phyloP scores from a whole-genome alignment of 2,329 filamentous ascomycete genomes.

The Coniella lustricola region DNA sequence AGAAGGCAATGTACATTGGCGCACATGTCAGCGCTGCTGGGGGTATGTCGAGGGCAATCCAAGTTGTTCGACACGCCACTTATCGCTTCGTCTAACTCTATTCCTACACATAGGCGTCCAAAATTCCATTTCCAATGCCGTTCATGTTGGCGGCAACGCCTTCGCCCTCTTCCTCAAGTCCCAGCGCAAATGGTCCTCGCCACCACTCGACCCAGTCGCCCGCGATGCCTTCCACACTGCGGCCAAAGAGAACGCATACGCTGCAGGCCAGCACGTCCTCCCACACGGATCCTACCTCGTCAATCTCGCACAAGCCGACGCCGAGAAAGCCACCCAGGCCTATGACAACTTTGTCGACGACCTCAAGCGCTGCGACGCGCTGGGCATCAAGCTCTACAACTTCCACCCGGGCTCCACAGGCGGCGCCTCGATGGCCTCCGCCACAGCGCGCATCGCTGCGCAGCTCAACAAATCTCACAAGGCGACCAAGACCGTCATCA shows the following conservation, averaged over 20 bases:
- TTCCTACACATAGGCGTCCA: slow-evolving; percentile 61
- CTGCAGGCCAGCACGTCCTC: slow-evolving; percentile 65
- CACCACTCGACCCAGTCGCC: slow-evolving; percentile 63
- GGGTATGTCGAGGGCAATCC: slow-evolving; percentile 42
- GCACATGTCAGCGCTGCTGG: slow-evolving; percentile 89
- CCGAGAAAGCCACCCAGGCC: slow-evolving; percentile 74
- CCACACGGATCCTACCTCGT: slow-evolving; percentile 96
- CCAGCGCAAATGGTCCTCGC: slow-evolving; percentile 89
- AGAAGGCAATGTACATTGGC: slow-evolving; percentile 71
- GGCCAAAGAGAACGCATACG: slow-evolving; percentile 64
- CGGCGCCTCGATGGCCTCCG: slow-evolving; percentile 57
- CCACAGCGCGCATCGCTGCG: slow-evolving; percentile 70
- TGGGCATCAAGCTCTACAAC: slow-evolving; percentile 92
- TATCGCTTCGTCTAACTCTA: neutral
- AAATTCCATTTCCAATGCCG: slow-evolving; percentile 72
- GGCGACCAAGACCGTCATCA: slow-evolving; percentile 69
- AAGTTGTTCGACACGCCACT: neutral
- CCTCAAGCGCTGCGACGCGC: slow-evolving; percentile 71
- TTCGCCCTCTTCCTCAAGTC: slow-evolving; percentile 96
- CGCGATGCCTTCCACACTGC: slow-evolving; percentile 61
- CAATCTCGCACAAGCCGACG: slow-evolving; percentile 82
- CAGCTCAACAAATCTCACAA: slow-evolving; percentile 77
- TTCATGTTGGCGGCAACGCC: slow-evolving; percentile 81
- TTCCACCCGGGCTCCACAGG: slow-evolving; percentile 89
- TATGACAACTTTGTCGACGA: slow-evolving; percentile 85